These are phyloP conservation scores for Phlegmacium glaucopus DNA, from an alignment of 768 basidiomycete species.

Conservation along the genomic window DNA sequence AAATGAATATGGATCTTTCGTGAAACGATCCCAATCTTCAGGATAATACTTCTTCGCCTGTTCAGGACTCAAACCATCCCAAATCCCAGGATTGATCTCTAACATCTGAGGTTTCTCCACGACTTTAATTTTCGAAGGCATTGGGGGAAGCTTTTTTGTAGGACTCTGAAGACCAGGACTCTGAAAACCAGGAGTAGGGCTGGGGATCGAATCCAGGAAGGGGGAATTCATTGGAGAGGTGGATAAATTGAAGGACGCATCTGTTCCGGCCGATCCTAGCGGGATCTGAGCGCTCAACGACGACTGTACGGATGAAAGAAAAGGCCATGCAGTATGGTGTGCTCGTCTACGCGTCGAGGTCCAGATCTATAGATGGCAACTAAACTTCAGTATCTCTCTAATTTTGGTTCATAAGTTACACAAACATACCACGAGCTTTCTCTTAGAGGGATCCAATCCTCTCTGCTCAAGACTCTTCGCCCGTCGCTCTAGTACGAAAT, in stretches of 20 bases:
- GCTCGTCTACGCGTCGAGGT: constrained; percentile 91
- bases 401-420: background rate
- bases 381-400: background rate
- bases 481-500: constrained; percentile 84
- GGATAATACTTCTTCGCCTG: constrained; percentile 89
- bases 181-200: constrained; percentile 5
- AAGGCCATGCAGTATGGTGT: constrained; percentile 96
- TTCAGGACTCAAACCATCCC: constrained; percentile 92
- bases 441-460: constrained; percentile 57
- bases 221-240: background rate
- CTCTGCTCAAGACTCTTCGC: constrained; percentile 72
- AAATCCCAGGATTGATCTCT: constrained; percentile 97
- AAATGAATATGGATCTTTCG: constrained; percentile 90
- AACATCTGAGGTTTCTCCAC: constrained; percentile 96
- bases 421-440: constrained; percentile 60
- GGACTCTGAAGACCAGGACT: background rate
- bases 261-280: constrained; percentile 7
- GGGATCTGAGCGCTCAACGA: constrained; percentile 17
- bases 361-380: constrained; percentile 69
- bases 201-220: constrained; percentile 5
- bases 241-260: background rate
- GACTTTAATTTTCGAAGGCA: constrained; percentile 63
- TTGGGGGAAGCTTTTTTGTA: constrained; percentile 10
- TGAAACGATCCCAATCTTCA: constrained; percentile 90
- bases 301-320: constrained; percentile 43